Evolutionary conservation across 2,329 filamentous ascomycete genomes (phyloP).

Genomic region (Aspergillus aculeatinus): DNA sequence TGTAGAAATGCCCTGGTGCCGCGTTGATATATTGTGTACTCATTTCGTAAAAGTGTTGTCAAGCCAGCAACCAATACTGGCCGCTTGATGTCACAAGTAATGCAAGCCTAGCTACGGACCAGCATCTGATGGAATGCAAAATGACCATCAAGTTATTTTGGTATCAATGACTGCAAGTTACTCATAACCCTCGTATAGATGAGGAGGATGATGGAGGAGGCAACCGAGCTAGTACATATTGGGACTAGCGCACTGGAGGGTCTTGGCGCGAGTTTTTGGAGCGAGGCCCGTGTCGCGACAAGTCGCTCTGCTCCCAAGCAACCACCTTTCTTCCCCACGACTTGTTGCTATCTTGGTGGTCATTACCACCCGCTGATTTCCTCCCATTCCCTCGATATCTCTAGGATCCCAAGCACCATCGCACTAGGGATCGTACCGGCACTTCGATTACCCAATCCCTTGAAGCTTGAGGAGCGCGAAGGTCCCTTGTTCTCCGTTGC

Average conservation of each 20-base stretch:
- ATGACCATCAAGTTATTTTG: too few species aligned
- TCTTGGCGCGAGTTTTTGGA: conserved; percentile 41
- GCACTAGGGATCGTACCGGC: conserved; percentile 12
- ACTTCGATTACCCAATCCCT: conserved; percentile 12
- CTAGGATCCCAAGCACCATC: conserved; percentile 1
- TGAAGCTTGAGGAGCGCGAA: conserved; percentile 29
- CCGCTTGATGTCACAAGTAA: too few species aligned
- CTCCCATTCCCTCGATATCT: conserved; percentile 2
- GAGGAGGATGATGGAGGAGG: neutral
- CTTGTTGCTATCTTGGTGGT: conserved; percentile 10
- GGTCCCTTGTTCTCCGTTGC: conserved; percentile 31
- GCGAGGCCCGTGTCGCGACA: conserved; percentile 33
- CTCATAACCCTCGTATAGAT: neutral
- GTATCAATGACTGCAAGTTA: too few species aligned
- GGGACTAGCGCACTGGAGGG: conserved; percentile 17
- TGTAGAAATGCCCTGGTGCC: too few species aligned
- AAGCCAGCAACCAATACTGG: too few species aligned
- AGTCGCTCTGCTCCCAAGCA: conserved; percentile 26
- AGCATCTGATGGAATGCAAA: neutral
- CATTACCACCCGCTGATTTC: conserved; percentile 4
- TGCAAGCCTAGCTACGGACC: too few species aligned
- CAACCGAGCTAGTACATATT: conserved; percentile 5
- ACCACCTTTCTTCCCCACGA: conserved; percentile 19
- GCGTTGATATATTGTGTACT: too few species aligned
- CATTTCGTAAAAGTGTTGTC: too few species aligned